Base-by-base conservation (phyloP, 345 rosid species). In the Melaleuca quinquenervia region DNA sequence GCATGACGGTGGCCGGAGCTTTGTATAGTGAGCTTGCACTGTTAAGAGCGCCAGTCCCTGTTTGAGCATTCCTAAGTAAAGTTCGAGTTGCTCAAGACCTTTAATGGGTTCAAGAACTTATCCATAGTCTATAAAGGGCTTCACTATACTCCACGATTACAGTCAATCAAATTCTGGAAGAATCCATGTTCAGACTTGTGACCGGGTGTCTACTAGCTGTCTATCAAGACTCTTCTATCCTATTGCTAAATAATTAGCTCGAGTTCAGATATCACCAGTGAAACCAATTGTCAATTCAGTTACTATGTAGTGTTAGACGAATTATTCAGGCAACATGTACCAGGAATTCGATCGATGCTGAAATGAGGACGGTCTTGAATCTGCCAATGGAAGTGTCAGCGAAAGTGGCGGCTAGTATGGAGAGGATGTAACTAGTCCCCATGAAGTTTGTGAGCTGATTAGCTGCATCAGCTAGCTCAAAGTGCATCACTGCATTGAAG, bases 351-450 rank as follows among this genome's bases (percentile, higher is more conserved):
- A 94, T 14, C 83, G 62, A 75, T 84, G 90, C 93, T 15, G 93
- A 90, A 45, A 94, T 26, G 52, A 92, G 83, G 52, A 83, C 86
- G 36, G 92, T 84, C 84, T 84, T 93, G 85, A 87, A 89, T 89
- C 96, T 91, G 52, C 96, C 96, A 14, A 90, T 62, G 14, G 22
- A 89, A 84, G 90, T 84, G 88, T 94, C 94, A 1, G 96, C 96
- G 8, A 93, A 52, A 83, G 84, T 22, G 64, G 93, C 95, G 44
- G 86, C 92, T 9, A 89, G 29, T 84, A 94, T 88, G 82, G 91
- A 36, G 85, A 93, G 90, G 80, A 94, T 86, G 90, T 84, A 89
- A 84, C 91, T 8, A 70, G 88, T 86, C 16, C 94, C 96, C 92
- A 89, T 87, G 84, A 82, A 92, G 90, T 93, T 94, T 85, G 96